Conservation (phyloP, 331 rosid genomes). For the Saraca asoca region DNA sequence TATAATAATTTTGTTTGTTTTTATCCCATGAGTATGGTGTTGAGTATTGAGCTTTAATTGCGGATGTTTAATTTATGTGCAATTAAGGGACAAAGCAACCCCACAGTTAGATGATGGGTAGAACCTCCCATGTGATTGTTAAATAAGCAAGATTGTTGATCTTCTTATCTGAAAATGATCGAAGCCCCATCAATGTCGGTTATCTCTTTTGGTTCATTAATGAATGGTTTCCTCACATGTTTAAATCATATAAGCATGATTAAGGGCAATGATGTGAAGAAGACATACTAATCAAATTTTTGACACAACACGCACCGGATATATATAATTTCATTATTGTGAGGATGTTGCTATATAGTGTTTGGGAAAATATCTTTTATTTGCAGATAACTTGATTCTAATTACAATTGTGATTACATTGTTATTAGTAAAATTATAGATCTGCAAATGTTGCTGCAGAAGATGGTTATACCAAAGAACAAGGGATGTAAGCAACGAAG, state of each 20-base stretch:
- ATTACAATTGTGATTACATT: too few relatives aligned
- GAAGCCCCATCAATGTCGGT: slow-evolving; percentile 43
- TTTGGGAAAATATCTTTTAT: too few relatives aligned
- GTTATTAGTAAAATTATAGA: too few relatives aligned
- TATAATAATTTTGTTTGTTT: too few relatives aligned
- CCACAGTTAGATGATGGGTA: slow-evolving; percentile 43
- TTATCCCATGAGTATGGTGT: too few relatives aligned
- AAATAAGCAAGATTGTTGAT: slow-evolving; percentile 34
- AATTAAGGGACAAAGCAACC: slow-evolving; percentile 50
- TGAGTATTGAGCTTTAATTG: slow-evolving; percentile 9
- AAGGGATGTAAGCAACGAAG: too few relatives aligned
- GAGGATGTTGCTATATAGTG: too few relatives aligned
- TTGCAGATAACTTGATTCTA: too few relatives aligned
- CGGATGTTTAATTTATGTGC: slow-evolving; percentile 29
- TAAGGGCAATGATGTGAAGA: slow-evolving; percentile 16
- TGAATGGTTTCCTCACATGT: slow-evolving; percentile 31
- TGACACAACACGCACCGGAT: too few relatives aligned
- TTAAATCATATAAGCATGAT: slow-evolving; percentile 27
- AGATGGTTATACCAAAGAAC: too few relatives aligned
- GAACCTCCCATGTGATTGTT: slow-evolving; percentile 36
- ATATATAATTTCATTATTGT: too few relatives aligned
- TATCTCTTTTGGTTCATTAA: slow-evolving; percentile 33
- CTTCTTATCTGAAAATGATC: slow-evolving; percentile 42
- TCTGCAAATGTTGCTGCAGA: too few relatives aligned
- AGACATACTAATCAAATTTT: slow-evolving; percentile 1